A percentile compares a stretch with the other conserved stretches of the same genome.
phyloP scores from a whole-genome alignment of 805 yeast species.

The Starmerella etchellsii region DNA sequence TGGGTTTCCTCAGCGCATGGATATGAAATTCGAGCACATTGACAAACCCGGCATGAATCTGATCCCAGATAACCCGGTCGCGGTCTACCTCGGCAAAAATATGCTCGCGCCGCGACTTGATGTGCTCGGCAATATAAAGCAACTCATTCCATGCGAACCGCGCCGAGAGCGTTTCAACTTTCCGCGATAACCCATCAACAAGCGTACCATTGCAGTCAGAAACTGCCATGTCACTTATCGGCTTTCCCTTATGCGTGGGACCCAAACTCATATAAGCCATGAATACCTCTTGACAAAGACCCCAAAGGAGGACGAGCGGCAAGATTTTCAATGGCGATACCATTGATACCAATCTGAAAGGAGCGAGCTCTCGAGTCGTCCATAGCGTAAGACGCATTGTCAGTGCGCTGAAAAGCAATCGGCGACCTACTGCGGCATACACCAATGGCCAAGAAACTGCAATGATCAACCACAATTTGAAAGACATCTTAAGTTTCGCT shows the following conservation, averaged over 20 bases:
- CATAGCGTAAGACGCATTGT: background rate
- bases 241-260: slow-evolving; percentile 25
- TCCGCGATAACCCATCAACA: slow-evolving; percentile 27
- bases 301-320: slow-evolving; percentile 21
- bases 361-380: slow-evolving; percentile 6
- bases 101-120: slow-evolving; percentile 24
- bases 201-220: slow-evolving; percentile 30
- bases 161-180: slow-evolving; percentile 20
- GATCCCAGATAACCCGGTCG: slow-evolving; percentile 27
- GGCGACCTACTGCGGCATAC: background rate
- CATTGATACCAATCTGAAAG: slow-evolving; percentile 3
- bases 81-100: slow-evolving; percentile 28
- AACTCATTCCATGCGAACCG: slow-evolving; percentile 31
- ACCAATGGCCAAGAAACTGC: slow-evolving; percentile 5
- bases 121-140: slow-evolving; percentile 22
- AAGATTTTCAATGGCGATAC: slow-evolving; percentile 2
- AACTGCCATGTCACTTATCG: slow-evolving; percentile 11
- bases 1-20: background rate
- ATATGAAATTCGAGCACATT: slow-evolving; percentile 1
- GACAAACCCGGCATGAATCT: slow-evolving; percentile 13
- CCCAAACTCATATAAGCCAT: slow-evolving; percentile 28
- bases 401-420: background rate
- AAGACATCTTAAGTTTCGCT: background rate
- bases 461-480: background rate
- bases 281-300: slow-evolving; percentile 22